Percentiles rank a stretch among this genome's conserved stretches.
These are phyloP conservation scores for Pseudogymnoascus sp. DNA, from an alignment of 2,329 filamentous ascomycete species.

Conservation along the genomic window DNA sequence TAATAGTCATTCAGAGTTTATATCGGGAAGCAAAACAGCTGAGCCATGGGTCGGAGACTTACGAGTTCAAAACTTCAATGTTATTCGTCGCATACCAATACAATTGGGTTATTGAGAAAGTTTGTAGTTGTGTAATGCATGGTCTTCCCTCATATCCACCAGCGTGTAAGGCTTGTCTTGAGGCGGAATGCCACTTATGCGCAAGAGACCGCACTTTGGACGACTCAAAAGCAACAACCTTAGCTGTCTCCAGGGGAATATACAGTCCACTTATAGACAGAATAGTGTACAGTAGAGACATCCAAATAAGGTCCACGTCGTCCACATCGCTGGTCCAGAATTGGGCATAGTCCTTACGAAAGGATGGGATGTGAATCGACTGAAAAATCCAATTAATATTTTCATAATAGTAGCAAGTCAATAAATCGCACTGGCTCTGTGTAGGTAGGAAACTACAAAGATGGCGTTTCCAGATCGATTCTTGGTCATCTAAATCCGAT, in stretches of 20 bases:
- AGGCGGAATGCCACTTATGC: neutral
- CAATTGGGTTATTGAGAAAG: neutral
- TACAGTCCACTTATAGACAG: slow-evolving; percentile 27
- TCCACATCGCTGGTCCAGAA: slow-evolving; percentile 25
- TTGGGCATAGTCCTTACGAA: slow-evolving; percentile 19
- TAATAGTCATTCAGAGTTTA: neutral
- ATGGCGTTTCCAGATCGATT: neutral
- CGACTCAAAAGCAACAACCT: slow-evolving; percentile 17
- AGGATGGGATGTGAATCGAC: neutral
- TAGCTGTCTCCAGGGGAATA: slow-evolving; percentile 21
- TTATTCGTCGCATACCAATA: neutral
- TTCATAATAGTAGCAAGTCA: neutral
- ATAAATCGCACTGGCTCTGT: neutral
- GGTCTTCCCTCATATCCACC: neutral
- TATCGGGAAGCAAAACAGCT: neutral
- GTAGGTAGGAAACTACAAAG: neutral
- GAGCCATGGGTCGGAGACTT: slow-evolving; percentile 11
- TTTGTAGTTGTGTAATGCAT: neutral
- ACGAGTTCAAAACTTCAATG: neutral
- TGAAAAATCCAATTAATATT: neutral
- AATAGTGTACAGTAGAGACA: slow-evolving; percentile 27
- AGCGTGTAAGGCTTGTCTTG: neutral
- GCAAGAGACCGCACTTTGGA: neutral
- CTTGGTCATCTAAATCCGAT: neutral
- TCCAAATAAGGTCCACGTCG: slow-evolving; percentile 28